Evolutionary conservation across 2,329 filamentous ascomycete genomes (phyloP).

Genomic region (Fusarium coicis): DNA sequence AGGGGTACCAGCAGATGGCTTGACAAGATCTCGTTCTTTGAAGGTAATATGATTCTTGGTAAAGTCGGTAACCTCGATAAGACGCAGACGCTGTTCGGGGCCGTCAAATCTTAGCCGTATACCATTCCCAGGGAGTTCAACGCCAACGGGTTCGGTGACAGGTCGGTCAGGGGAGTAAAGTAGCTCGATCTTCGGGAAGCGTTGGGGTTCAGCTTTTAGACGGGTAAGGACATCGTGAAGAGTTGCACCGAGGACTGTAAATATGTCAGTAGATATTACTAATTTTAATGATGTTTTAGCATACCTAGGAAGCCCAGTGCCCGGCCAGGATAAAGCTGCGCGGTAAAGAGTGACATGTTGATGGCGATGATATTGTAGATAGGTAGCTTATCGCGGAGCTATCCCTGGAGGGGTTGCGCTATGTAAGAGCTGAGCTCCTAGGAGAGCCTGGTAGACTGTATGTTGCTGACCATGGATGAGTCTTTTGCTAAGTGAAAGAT

Average conservation of each 20-base stretch:
- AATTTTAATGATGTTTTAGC: slow-evolving; percentile 16
- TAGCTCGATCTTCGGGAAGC: slow-evolving; percentile 85
- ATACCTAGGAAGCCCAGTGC: slow-evolving; percentile 70
- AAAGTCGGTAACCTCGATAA: slow-evolving; percentile 94
- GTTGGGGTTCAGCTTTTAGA: slow-evolving; percentile 86
- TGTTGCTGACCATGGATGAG: slow-evolving; percentile 19
- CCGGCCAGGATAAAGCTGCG: slow-evolving; percentile 73
- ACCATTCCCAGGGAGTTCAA: slow-evolving; percentile 85
- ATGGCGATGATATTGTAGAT: slow-evolving; percentile 5
- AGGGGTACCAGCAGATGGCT: slow-evolving; percentile 60
- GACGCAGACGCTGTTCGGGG: slow-evolving; percentile 86
- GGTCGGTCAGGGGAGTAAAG: slow-evolving; percentile 81
- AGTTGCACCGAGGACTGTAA: slow-evolving; percentile 85
- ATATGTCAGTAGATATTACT: background rate
- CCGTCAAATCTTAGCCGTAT: slow-evolving; percentile 93
- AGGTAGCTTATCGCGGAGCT: slow-evolving; percentile 27
- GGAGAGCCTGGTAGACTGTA: slow-evolving; percentile 1
- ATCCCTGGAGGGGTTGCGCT: slow-evolving; percentile 37
- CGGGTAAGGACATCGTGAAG: slow-evolving; percentile 89
- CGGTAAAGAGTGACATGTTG: slow-evolving; percentile 62
- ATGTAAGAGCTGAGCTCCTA: slow-evolving; percentile 30
- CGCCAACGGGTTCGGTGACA: slow-evolving; percentile 77
- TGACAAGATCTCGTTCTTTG: slow-evolving; percentile 81
- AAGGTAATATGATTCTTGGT: slow-evolving; percentile 85
- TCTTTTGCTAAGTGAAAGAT: background rate